These are phyloP conservation scores for Pleurostoma richardsiae DNA, from an alignment of 2,329 filamentous ascomycete genomes.

Conservation along the genomic window DNA sequence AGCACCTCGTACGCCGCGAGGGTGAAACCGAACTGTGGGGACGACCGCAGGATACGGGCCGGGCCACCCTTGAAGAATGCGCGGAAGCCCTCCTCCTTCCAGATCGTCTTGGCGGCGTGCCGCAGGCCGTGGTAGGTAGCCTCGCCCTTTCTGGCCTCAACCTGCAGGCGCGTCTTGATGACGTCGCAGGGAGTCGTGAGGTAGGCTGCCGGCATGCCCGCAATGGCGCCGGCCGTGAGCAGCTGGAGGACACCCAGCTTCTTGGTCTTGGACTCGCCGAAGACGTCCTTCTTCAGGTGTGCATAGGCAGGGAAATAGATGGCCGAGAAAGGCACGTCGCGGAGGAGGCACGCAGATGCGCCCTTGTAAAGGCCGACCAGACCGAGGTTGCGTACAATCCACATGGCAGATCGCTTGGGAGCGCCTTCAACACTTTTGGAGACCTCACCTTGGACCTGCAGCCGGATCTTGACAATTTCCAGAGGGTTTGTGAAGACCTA, in stretches of 20 bases:
- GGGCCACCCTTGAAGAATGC: slow-evolving; percentile 99
- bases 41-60: slow-evolving; percentile 89
- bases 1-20: slow-evolving; percentile 92
- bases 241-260: slow-evolving; percentile 88
- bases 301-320: slow-evolving; percentile 98
- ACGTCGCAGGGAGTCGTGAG: slow-evolving; percentile 97
- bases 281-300: slow-evolving; percentile 89
- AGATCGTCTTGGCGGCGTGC: slow-evolving; percentile 79
- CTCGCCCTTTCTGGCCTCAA: slow-evolving; percentile 95
- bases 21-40: slow-evolving; percentile 96
- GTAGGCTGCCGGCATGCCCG: slow-evolving; percentile 87
- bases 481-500: slow-evolving; percentile 96
- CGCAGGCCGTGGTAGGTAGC: slow-evolving; percentile 80
- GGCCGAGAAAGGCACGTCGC: slow-evolving; percentile 95
- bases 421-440: slow-evolving; percentile 79
- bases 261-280: slow-evolving; percentile 82
- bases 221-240: slow-evolving; percentile 89
- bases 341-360: slow-evolving; percentile 86
- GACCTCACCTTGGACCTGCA: slow-evolving; percentile 95
- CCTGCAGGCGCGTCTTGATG: slow-evolving; percentile 97
- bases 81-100: slow-evolving; percentile 84
- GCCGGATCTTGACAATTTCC: slow-evolving; percentile 98
- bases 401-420: slow-evolving; percentile 88
- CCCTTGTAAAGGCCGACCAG: slow-evolving; percentile 95
- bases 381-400: slow-evolving; percentile 95